Base-by-base conservation (phyloP, 805 yeast species). In the Metschnikowia corniflorae region DNA sequence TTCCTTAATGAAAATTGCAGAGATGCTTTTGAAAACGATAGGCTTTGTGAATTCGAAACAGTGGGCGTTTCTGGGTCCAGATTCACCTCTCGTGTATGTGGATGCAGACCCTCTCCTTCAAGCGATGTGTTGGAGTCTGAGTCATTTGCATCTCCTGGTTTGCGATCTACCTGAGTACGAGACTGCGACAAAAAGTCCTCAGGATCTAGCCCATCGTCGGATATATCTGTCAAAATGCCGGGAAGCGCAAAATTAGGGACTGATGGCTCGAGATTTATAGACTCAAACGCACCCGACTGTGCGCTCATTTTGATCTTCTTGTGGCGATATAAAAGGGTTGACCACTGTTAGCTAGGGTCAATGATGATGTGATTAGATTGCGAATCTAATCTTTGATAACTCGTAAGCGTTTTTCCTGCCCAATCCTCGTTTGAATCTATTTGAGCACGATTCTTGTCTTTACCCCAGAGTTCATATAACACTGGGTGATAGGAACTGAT, bases 121-220 rank as follows among this genome's bases (percentile, higher is more conserved):
- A 10, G 3, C n/a, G 5, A 10, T 10, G 12, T 10, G 12, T 21
- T 5, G 9, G 24, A n/a, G 12, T n/a, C 24, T 21, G 24, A n/a
- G 4, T 5, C 24, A 21, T 21, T 21, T 21, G 9, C n/a, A n/a
- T 3, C 24, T 10, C 12, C n/a, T 10, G n/a, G 24, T 21, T 21
- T 21, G 9, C 26, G n/a, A 6, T 18, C 21, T 6, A 9, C 13
- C 5, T 20, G 21, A 6, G 27, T 23, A 18, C 26, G 41, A 17
- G 29, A 29, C 13, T 39, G 47, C n/a, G 50, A 41, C 10, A 50
- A 43, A 14, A 48, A 50, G 13, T 50, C 54, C 14, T 35, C 23
- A 7, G 52, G 54, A 26, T 50, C 54, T n/a, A 48, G 49, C 2
- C 50, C 50, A 23, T 50, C 54, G 19, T 50, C 54, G 7, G 49